Evolutionary conservation across 768 basidiomycete genomes (phyloP).

Genomic region (Harrya chromipes): DNA sequence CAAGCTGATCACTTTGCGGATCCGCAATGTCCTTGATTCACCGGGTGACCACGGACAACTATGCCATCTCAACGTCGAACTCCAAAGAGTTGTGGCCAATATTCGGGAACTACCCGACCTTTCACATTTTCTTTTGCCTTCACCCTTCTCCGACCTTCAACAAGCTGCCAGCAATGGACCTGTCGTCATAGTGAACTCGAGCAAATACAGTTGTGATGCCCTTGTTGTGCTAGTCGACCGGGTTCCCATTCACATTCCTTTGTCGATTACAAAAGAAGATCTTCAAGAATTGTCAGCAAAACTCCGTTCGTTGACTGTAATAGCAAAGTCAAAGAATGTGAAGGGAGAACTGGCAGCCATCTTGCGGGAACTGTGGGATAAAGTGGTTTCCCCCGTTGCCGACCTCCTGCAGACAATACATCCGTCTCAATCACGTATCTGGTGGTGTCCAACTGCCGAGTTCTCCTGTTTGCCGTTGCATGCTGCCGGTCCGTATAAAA

Average conservation of each 20-base stretch:
- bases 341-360: neutral
- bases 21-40: neutral
- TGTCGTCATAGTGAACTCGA: neutral
- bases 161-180: constrained; percentile 2
- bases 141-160: constrained; percentile 4
- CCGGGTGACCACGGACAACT: neutral
- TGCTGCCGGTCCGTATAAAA: constrained; percentile 13
- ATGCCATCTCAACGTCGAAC: neutral
- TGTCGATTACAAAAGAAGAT: too few species aligned
- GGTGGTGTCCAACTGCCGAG: constrained; percentile 12
- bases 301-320: too few species aligned
- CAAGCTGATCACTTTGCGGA: neutral
- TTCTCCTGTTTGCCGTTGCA: constrained; percentile 17
- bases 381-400: constrained; percentile 11
- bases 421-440: neutral
- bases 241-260: too few species aligned
- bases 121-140: constrained; percentile 12
- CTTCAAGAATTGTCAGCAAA: too few species aligned
- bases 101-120: constrained; percentile 5
- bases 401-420: neutral
- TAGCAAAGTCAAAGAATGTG: too few species aligned
- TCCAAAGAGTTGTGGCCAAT: neutral
- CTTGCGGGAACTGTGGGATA: constrained; percentile 17
- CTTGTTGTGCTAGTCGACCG: too few species aligned
- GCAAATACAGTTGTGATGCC: too few species aligned